Evolutionary conservation across 169 alveolate species (phyloP).

Genomic region (Sarcocystis neurona): DNA sequence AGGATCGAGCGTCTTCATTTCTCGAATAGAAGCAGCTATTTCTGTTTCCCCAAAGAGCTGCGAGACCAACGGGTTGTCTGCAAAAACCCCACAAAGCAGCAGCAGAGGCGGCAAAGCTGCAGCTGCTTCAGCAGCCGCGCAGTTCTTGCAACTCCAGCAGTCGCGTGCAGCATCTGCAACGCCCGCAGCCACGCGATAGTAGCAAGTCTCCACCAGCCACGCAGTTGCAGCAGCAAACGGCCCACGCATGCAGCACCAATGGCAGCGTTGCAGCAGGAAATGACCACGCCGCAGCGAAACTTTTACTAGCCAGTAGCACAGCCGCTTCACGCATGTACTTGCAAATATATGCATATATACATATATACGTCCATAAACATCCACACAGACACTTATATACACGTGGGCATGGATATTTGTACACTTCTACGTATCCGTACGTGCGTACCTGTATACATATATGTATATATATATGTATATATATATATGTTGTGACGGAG

Average conservation of each 20-base stretch:
- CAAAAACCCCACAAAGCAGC: not conserved
- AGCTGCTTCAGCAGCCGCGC: too few species aligned
- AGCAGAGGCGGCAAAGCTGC: not conserved
- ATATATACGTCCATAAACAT: not conserved
- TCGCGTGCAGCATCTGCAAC: slow-evolving; percentile 23
- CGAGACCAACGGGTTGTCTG: slow-evolving; percentile 79
- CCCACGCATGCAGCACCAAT: too few species aligned
- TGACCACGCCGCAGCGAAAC: too few species aligned
- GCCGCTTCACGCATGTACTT: too few species aligned
- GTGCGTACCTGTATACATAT: not conserved
- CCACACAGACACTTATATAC: not conserved
- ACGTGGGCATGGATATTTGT: not conserved
- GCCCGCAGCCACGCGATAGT: too few species aligned
- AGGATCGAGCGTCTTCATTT: slow-evolving; percentile 86
- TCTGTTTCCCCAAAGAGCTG: slow-evolving; percentile 86
- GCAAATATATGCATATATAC: not conserved
- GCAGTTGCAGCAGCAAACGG: not conserved
- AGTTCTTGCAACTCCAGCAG: too few species aligned
- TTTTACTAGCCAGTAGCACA: too few species aligned
- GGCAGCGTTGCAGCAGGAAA: too few species aligned
- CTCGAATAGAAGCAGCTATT: slow-evolving; percentile 83
- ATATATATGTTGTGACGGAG: too few species aligned
- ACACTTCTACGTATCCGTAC: too few species aligned
- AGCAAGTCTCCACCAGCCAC: slow-evolving; percentile 18
- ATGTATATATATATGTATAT: not conserved